These are phyloP conservation scores for Fusarium proliferatum DNA, from an alignment of 2,329 filamentous ascomycete species.

Conservation along the genomic window DNA sequence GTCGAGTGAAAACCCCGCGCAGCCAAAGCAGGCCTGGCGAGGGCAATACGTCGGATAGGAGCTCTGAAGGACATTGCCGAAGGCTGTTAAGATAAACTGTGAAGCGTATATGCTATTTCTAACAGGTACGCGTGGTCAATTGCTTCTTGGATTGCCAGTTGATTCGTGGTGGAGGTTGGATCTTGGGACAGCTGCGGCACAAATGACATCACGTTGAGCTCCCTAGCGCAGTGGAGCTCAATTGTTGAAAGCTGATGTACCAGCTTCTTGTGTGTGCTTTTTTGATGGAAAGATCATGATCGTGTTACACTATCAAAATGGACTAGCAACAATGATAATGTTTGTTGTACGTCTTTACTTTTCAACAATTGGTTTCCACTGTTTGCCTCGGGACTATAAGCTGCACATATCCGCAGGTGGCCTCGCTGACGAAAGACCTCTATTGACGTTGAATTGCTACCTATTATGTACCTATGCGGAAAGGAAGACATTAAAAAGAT, in stretches of 20 bases:
- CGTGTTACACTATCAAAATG: background rate
- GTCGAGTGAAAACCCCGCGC: constrained; percentile 72
- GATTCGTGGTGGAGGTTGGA: constrained; percentile 21
- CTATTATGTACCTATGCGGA: background rate
- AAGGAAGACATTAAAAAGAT: background rate
- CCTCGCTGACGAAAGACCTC: background rate
- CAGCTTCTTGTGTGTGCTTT: background rate
- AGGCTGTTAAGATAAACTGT: background rate
- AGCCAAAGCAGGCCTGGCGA: constrained; percentile 45
- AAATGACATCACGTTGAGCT: constrained; percentile 43
- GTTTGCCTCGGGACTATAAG: background rate
- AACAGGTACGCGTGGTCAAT: constrained; percentile 23
- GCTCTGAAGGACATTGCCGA: constrained; percentile 52
- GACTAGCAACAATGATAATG: background rate
- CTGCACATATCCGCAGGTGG: background rate
- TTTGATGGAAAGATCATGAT: background rate
- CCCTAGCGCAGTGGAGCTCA: constrained; percentile 20
- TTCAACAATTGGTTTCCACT: background rate
- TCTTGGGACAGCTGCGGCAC: constrained; percentile 9
- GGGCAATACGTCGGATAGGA: constrained; percentile 49
- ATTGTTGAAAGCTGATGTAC: background rate
- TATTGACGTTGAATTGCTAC: background rate
- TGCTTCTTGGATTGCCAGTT: constrained; percentile 10
- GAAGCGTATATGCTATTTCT: constrained; percentile 2
- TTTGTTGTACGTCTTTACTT: background rate